Conservation (phyloP, 164 flowering plant genomes). For the Houttuynia cordata region DNA sequence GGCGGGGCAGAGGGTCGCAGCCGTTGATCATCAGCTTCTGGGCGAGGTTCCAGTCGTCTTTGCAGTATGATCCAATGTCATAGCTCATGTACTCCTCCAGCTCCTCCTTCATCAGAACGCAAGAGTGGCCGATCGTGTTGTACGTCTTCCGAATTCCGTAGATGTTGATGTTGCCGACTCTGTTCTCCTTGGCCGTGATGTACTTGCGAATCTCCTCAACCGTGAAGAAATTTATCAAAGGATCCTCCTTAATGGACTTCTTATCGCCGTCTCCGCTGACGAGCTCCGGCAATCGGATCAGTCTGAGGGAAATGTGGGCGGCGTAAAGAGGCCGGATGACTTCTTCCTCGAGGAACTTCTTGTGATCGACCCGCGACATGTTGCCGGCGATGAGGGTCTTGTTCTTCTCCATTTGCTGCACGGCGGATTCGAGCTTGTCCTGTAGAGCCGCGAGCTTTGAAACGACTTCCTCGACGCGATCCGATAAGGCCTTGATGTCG, state of each 20-base stretch:
- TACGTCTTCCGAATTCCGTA: conserved; percentile 45
- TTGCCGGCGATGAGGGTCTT: conserved; percentile 14
- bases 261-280: not conserved
- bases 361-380: conserved; percentile 38
- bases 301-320: conserved; percentile 72
- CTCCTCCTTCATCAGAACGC: conserved; percentile 65
- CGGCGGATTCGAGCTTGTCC: conserved; percentile 49
- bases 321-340: conserved; percentile 68
- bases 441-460: conserved; percentile 47
- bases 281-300: conserved; percentile 52
- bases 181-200: conserved; percentile 63
- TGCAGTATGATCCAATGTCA: conserved; percentile 83
- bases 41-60: conserved; percentile 79
- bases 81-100: conserved; percentile 85
- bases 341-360: conserved; percentile 46
- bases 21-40: conserved; percentile 85
- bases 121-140: conserved; percentile 79
- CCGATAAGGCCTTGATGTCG: conserved; percentile 40
- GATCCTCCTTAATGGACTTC: conserved; percentile 35
- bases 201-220: conserved; percentile 81
- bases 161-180: conserved; percentile 49
- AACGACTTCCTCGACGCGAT: conserved; percentile 60
- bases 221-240: conserved; percentile 60
- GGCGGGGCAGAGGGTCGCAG: conserved; percentile 82
- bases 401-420: conserved; percentile 46